These are phyloP conservation scores for Rosa rugosa DNA, from an alignment of 306 rosid species.

Conservation along the genomic window DNA sequence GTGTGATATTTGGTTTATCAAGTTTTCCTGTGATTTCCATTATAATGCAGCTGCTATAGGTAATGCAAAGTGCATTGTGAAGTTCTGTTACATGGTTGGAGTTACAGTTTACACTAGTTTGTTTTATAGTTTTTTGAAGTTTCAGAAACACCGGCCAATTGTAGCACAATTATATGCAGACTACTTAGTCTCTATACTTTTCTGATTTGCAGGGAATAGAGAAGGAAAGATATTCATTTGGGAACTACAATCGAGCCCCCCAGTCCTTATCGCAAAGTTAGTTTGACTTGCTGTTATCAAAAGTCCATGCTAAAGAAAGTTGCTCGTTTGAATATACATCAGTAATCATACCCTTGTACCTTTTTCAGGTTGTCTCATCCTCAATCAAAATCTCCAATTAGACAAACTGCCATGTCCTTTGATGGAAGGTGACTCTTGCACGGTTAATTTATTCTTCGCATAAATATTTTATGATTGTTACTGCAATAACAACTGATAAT, in stretches of 20 bases:
- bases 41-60: conserved; percentile 79
- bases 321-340: conserved; percentile 7
- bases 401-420: conserved; percentile 89
- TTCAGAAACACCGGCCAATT: not conserved
- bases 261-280: conserved; percentile 71
- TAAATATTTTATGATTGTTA: not conserved
- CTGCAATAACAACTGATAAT: not conserved
- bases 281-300: conserved; percentile 14
- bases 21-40: conserved; percentile 92
- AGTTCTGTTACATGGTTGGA: not conserved
- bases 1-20: conserved; percentile 98
- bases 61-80: conserved; percentile 18
- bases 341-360: conserved; percentile 16
- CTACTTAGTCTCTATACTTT: not conserved
- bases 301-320: not conserved
- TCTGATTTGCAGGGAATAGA: conserved; percentile 63
- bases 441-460: not conserved
- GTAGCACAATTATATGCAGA: not conserved
- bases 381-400: conserved; percentile 82
- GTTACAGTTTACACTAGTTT: not conserved
- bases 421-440: conserved; percentile 77
- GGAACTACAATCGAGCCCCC: conserved; percentile 97
- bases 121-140: not conserved
- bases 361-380: conserved; percentile 67
- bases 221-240: conserved; percentile 87